Evolutionary conservation across 2,329 filamentous ascomycete genomes (phyloP), one percentile per base, ranked within the genome.

Genomic region (Colletotrichum tabaci): DNA sequence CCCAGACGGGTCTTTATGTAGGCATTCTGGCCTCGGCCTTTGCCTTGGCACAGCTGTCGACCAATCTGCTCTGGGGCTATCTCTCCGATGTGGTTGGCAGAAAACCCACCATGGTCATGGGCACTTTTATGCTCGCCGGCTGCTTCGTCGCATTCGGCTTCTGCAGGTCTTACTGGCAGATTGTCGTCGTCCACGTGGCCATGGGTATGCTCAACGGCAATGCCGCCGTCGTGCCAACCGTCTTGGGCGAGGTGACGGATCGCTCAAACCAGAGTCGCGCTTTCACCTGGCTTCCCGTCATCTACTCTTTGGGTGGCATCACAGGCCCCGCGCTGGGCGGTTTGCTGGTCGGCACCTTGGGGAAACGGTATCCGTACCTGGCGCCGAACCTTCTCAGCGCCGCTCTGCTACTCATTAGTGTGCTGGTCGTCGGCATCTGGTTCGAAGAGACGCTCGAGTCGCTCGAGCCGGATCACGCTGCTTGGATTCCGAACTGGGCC

Each of bases 181-280:
- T 97, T 2, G 87, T 98, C 16, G 74, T 94, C 18, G 94, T 98
- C 1, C 96, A 99, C 79, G 90, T 93, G 2, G 84, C 95, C 74
- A 98, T 98, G 95, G 96, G 96, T 4, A 80, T 97, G 64, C 90
- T 98, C 62, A 99, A 98, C 80, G 96, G 96, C 63, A 99, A 99
- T 77, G 95, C 96, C 40, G 96, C 94, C 5, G 92, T 98, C 15
- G 95, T 99, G 16, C 96, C 94, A 9, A 98, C 96, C 0, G 97
- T 96, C 60, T 82, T 99, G 60, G 96, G 96, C 50, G 96, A 99
- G 81, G 93, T 99, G 63, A 99, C 96, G 2, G 95, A 98, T 79
- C 91, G 94, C 66, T 96, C 93, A 74, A 99, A 99, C 80, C 96
- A 99, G 86, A 96, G 94, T 78, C 89, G 89, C 64, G 96, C 95